Base-by-base conservation (phyloP, 2,329 filamentous ascomycete genomes). In the Xylaria multiplex region DNA sequence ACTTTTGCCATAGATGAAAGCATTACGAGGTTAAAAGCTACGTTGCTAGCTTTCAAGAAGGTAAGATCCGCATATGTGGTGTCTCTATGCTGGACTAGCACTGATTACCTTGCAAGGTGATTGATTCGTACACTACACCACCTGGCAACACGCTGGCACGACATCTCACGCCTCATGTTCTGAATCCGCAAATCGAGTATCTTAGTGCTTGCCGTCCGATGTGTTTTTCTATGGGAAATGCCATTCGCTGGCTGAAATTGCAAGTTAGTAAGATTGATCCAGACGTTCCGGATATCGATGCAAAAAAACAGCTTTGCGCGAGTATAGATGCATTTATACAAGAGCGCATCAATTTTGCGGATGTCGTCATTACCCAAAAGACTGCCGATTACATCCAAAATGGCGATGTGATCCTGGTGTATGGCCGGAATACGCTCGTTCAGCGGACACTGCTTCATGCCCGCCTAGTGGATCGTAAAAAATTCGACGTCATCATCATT, bases 211-310 rank as follows among this genome's bases (percentile, higher is more conserved):
- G 94, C 76, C 90, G 96, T n/a, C 94, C 96, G 40, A 92, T 99
- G 81, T 96, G 93, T 71, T 96, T 97, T 79, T 93, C 93, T 68
- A 97, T 98, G 90, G 96, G 96, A 67, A 99, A 98, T 78, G 93
- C 93, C 42, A 97, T 99, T 76, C 89, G 96, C 61, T 95, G 93
- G 85, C 86, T 99, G 56, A 99, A 99, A 83, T 88, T 97, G 54
- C 89, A 93, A 74, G 95, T 99, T 76, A 91, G 93, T 74, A 93
- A 93, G 72, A 90, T 97, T 65, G 93, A 97, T 74, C 93, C 95
- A 46, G 91, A 94, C 72, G 87, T 91, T 1, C 89, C 92, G 35
- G 95, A 99, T 77, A 82, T 88, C 22, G 89, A 92, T 54, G 94
- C 94, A 30, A 97, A 97, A 81, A 86, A 89, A 63, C 83, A 89